These are phyloP conservation scores for Kalmusia sp. DNA, from an alignment of 2,329 filamentous ascomycete species.

Conservation along the genomic window DNA sequence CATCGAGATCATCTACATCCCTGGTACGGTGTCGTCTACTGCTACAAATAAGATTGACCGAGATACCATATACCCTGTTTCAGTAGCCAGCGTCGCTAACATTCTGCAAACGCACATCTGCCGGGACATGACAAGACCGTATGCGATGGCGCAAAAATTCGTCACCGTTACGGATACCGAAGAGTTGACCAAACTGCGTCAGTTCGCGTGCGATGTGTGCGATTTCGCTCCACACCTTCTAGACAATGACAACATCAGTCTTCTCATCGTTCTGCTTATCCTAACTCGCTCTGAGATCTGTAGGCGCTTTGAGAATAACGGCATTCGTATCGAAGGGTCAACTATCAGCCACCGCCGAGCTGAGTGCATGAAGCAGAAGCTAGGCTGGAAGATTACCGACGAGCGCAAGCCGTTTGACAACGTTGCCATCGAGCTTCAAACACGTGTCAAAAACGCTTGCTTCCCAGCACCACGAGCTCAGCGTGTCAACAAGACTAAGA, in stretches of 20 bases:
- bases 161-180: slow-evolving; percentile 39
- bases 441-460: slow-evolving; percentile 44
- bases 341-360: slow-evolving; percentile 47
- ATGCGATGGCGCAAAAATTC: slow-evolving; percentile 42
- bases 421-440: slow-evolving; percentile 43
- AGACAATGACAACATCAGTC: slow-evolving; percentile 47
- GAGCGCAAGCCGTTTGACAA: slow-evolving; percentile 45
- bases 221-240: slow-evolving; percentile 48
- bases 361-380: slow-evolving; percentile 47
- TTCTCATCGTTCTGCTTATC: slow-evolving; percentile 45
- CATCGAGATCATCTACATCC: slow-evolving; percentile 48
- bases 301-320: slow-evolving; percentile 43
- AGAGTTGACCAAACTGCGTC: slow-evolving; percentile 40
- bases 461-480: slow-evolving; percentile 35
- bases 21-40: slow-evolving; percentile 45
- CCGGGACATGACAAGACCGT: slow-evolving; percentile 43
- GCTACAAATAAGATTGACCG: slow-evolving; percentile 44
- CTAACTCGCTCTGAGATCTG: slow-evolving; percentile 45
- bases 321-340: slow-evolving; percentile 47
- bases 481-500: slow-evolving; percentile 25
- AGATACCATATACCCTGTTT: slow-evolving; percentile 42
- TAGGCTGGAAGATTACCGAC: slow-evolving; percentile 42
- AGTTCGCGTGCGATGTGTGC: slow-evolving; percentile 43
- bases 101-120: slow-evolving; percentile 44
- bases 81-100: slow-evolving; percentile 41